These are phyloP conservation scores for Pouteria campechiana DNA, from an alignment of 179 eudicot species.

Conservation along the genomic window DNA sequence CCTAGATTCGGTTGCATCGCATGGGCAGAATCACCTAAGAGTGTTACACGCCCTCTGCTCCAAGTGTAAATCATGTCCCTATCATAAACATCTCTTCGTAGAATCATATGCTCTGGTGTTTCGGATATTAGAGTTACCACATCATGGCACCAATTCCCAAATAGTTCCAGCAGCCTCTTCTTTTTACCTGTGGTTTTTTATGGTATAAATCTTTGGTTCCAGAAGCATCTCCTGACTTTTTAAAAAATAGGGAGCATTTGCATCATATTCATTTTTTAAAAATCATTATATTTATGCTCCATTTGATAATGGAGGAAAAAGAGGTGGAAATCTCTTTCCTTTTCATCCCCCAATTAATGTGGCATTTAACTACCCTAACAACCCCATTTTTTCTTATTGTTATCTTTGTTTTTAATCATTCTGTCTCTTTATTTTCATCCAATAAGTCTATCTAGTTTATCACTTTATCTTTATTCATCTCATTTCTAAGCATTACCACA, in stretches of 20 bases:
- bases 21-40: constrained; percentile 25
- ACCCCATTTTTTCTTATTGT: too few relatives aligned
- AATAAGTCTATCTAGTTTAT: too few relatives aligned
- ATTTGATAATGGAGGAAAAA: too few relatives aligned
- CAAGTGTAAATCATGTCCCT: constrained; percentile 7
- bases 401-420: too few relatives aligned
- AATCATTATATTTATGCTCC: too few relatives aligned
- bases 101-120: constrained; percentile 9
- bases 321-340: neutral
- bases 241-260: too few relatives aligned
- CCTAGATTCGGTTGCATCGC: constrained; percentile 28
- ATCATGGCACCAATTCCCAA: constrained; percentile 17
- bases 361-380: too few relatives aligned
- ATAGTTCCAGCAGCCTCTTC: constrained; percentile 11
- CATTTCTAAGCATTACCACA: too few relatives aligned
- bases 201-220: neutral
- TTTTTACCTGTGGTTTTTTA: constrained; percentile 10
- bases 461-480: too few relatives aligned
- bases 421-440: too few relatives aligned
- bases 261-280: too few relatives aligned
- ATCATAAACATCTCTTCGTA: constrained; percentile 14
- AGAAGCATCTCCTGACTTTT: too few relatives aligned
- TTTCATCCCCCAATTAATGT: neutral
- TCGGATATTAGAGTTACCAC: constrained; percentile 8
- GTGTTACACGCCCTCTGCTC: constrained; percentile 16